Evolutionary conservation across 1,284 basidiomycete genomes (phyloP).

Genomic region (Apiotrichum mycotoxinovorans): DNA sequence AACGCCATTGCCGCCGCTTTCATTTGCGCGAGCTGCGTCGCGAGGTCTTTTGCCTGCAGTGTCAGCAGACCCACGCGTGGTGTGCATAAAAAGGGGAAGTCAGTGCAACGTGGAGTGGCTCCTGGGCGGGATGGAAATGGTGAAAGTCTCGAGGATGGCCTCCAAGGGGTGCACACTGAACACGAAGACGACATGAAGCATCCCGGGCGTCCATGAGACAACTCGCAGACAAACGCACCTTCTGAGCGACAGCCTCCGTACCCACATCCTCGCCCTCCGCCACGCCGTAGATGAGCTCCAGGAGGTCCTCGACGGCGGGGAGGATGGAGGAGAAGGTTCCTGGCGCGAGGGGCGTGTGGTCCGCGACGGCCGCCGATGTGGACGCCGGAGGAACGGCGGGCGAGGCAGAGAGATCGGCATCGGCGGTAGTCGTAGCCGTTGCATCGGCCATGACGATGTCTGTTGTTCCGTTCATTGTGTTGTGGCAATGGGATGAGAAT

Average conservation of each 20-base stretch:
- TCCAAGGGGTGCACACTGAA: no score
- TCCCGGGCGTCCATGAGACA: neutral
- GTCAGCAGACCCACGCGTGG: neutral
- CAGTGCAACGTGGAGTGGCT: no score
- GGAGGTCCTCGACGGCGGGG: conserved; percentile 14
- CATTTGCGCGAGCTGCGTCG: conserved; percentile 7
- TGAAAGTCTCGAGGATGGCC: no score
- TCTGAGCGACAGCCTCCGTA: conserved; percentile 9
- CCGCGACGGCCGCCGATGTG: neutral
- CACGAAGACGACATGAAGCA: neutral
- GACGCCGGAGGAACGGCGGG: neutral
- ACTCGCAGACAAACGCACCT: conserved; percentile 2
- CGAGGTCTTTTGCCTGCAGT: conserved; percentile 14
- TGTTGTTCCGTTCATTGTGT: neutral
- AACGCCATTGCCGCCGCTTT: conserved; percentile 5
- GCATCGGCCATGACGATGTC: neutral
- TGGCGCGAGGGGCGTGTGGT: conserved; percentile 1
- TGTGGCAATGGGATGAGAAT: no score
- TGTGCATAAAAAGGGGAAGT: neutral
- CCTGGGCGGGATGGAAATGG: no score
- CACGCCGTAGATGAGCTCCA: conserved; percentile 13
- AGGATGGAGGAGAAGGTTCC: conserved; percentile 18
- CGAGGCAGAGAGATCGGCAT: neutral
- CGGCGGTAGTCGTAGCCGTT: neutral
- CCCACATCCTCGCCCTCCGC: conserved; percentile 6